Percentiles rank a stretch among this genome's conserved stretches.
Evolutionary conservation across 2,329 filamentous ascomycete genomes (phyloP).

Genomic region (Microdochium nivale): DNA sequence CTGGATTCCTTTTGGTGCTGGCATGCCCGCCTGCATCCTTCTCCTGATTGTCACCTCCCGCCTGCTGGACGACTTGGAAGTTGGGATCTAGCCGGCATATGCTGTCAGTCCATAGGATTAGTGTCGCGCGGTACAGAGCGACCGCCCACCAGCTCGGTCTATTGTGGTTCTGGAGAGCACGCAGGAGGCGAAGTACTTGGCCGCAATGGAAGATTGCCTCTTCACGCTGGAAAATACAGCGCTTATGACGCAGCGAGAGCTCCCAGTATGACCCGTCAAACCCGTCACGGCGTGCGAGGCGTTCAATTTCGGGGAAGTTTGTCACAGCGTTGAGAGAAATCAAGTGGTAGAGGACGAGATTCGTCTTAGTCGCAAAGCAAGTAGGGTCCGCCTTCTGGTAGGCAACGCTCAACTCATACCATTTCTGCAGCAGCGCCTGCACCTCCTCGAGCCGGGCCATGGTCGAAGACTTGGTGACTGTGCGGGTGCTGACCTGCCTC

Average conservation of each 20-base stretch:
- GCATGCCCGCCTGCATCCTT: not conserved
- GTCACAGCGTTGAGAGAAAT: constrained; percentile 62
- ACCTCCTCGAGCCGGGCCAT: constrained; percentile 54
- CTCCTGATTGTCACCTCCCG: not conserved
- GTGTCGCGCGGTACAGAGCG: constrained; percentile 57
- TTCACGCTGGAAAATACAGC: constrained; percentile 54
- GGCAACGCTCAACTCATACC: constrained; percentile 55
- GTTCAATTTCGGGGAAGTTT: constrained; percentile 59
- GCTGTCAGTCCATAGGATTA: constrained; percentile 56
- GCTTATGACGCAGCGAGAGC: constrained; percentile 46
- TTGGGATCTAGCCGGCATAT: constrained; percentile 38
- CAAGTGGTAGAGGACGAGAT: constrained; percentile 61
- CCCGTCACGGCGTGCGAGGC: constrained; percentile 52
- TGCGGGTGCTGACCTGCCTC: constrained; percentile 29
- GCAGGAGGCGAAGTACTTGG: constrained; percentile 54
- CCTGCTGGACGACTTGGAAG: constrained; percentile 18
- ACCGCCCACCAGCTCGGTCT: constrained; percentile 65
- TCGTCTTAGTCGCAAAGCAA: constrained; percentile 54
- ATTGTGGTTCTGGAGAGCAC: constrained; percentile 48
- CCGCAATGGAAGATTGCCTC: constrained; percentile 60
- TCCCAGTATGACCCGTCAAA: constrained; percentile 48
- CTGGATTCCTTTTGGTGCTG: constrained; percentile 5
- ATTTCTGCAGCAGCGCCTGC: constrained; percentile 53
- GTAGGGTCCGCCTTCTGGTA: constrained; percentile 45
- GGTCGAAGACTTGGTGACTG: constrained; percentile 52